Evolutionary conservation across 192 early-diverging fungal genomes (phyloP).

Genomic region (Dimargaris xerosporica): DNA sequence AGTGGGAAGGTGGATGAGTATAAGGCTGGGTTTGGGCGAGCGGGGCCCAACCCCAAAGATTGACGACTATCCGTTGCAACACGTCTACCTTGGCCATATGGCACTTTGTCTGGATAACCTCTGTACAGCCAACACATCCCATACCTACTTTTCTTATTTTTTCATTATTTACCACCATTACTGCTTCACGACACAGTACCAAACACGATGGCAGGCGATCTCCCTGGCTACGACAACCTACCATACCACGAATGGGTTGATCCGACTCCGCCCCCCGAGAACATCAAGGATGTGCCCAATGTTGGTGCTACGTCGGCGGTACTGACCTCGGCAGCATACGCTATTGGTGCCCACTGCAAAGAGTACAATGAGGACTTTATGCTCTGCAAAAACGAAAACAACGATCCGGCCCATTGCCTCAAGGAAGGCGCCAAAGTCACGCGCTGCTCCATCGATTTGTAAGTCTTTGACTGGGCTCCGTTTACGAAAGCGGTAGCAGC

Average conservation of each 20-base stretch:
- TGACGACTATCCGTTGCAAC: too few species aligned
- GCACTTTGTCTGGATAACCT: too few species aligned
- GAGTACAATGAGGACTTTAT: slow-evolving; percentile 93
- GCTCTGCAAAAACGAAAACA: slow-evolving; percentile 86
- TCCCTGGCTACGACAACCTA: slow-evolving; percentile 12
- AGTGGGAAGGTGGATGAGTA: too few species aligned
- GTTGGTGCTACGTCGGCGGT: slow-evolving; percentile 85
- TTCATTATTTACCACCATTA: too few species aligned
- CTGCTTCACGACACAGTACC: too few species aligned
- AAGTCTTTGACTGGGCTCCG: slow-evolving; percentile 15
- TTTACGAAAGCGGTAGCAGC: too few species aligned
- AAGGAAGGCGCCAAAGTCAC: slow-evolving; percentile 93
- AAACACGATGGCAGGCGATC: neutral
- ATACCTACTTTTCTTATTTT: too few species aligned
- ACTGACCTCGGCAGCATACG: slow-evolving; percentile 83
- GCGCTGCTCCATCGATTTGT: slow-evolving; percentile 79
- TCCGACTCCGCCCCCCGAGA: slow-evolving; percentile 55
- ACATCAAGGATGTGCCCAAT: slow-evolving; percentile 61
- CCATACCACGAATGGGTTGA: slow-evolving; percentile 52
- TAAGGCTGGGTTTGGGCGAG: too few species aligned
- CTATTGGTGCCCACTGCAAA: slow-evolving; percentile 76
- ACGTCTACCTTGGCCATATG: too few species aligned
- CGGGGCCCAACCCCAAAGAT: too few species aligned
- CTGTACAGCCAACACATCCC: too few species aligned
- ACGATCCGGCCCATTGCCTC: slow-evolving; percentile 80